Evolutionary conservation across 2,329 filamentous ascomycete species (phyloP), one percentile per base, ranked within the genome.

Genomic region (Colletotrichum sidae): DNA sequence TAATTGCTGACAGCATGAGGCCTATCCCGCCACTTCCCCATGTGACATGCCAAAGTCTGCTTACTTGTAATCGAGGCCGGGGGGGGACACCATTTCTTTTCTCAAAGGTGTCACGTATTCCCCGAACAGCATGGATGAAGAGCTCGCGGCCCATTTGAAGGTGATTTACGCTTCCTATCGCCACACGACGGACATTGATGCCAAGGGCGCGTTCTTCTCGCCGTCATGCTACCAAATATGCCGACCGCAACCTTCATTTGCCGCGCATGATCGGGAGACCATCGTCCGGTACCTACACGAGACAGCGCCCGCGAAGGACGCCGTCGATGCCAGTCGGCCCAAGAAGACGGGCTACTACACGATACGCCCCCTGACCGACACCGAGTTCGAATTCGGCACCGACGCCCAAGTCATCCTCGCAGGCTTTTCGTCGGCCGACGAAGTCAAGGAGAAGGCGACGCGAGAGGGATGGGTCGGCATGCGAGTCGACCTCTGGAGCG

Each of bases 401-500:
- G 67, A 65, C 17, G 69, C 70, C 1, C 59, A 67, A 1, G 62
- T 69, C 8, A 13, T 34, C 1, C 66, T 63, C 0, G 67, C 67
- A 1, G 72, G 70, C 0, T 70, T 69, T 10, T 37, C 60, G 3
- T 63, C 61, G 2, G 47, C 61, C 0, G 44, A 54, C 0, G 53
- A 69, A n/a, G 42, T 71, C n/a, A 67, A 64, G 41, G 8, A 37
- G 2, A 67, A 47, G 51, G 70, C 72, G 1, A 44, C 45, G 8
- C 10, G 8, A 2, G 69, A 72, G 37, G 67, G 62, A 4, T 76
- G 74, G 74, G 62, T 67, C 1, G 74, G 74, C 4, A 69, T 73
- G 69, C 70, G 72, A 41, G 72, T 74, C 3, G 72, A 74, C 47
- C 50, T 75, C 37, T 74, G 73, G 74, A 67, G 69, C 25, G 72